Evolutionary conservation across 305 asterid species (phyloP).

Genomic region (Fraxinus sp.): DNA sequence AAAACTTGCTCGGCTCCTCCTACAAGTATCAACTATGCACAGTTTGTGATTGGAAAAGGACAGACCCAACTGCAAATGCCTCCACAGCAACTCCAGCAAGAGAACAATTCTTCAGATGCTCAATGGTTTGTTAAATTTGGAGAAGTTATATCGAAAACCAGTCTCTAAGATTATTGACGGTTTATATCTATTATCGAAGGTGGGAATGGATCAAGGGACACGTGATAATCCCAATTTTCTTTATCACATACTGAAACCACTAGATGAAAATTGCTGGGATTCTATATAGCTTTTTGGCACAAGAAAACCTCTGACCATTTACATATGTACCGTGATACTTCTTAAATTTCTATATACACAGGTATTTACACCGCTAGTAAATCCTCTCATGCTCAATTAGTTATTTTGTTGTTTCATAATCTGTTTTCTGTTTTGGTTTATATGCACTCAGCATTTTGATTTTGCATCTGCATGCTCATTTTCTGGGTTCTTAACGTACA

Average conservation of each 20-base stretch:
- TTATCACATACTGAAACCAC: neutral
- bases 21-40: conserved; percentile 49
- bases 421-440: neutral
- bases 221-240: neutral
- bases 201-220: neutral
- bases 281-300: neutral
- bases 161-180: conserved; percentile 33
- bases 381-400: neutral
- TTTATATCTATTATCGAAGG: neutral
- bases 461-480: neutral
- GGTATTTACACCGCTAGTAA: neutral
- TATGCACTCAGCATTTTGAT: neutral
- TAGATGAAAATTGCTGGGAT: conserved; percentile 1
- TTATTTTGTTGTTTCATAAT: neutral
- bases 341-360: neutral
- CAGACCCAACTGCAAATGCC: conserved; percentile 31
- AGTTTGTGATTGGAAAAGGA: conserved; percentile 53
- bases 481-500: neutral
- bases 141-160: conserved; percentile 80
- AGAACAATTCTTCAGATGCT: conserved; percentile 63
- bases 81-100: conserved; percentile 36
- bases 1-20: conserved; percentile 41
- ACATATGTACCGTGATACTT: neutral
- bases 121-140: conserved; percentile 87
- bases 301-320: neutral